Evolutionary conservation across 345 rosid species (phyloP).

Genomic region (Eucalyptus brandiana): DNA sequence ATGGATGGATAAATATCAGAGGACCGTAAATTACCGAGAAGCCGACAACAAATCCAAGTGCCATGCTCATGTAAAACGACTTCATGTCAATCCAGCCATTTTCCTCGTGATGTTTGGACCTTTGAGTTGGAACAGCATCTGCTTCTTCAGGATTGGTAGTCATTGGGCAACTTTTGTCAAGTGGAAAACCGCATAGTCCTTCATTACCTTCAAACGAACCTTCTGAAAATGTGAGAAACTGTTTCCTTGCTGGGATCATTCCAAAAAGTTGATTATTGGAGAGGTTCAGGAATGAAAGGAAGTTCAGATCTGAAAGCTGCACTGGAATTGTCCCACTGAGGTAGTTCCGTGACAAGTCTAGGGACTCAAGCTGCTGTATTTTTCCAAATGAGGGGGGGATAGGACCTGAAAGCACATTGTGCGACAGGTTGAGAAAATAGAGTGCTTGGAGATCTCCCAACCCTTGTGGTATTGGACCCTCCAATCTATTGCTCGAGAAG

Average conservation of each 20-base stretch:
- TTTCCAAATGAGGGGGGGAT: constrained; percentile 8
- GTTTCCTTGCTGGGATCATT: constrained; percentile 10
- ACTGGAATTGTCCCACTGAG: constrained; percentile 16
- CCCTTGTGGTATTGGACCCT: constrained; percentile 16
- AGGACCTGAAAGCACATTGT: constrained; percentile 14
- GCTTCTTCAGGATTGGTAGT: background rate
- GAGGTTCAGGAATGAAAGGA: constrained; percentile 17
- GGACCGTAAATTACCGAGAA: background rate
- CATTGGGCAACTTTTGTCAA: background rate
- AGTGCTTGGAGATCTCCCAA: constrained; percentile 6
- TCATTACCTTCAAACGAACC: constrained; percentile 11
- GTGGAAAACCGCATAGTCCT: constrained; percentile 20
- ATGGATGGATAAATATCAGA: background rate
- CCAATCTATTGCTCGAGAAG: constrained; percentile 15
- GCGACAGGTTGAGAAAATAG: background rate
- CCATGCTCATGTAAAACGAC: too few species aligned
- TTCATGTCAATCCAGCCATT: too few species aligned
- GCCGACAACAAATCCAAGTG: background rate
- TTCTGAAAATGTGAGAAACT: constrained; percentile 8
- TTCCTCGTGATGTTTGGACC: too few species aligned
- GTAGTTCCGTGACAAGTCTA: constrained; percentile 11
- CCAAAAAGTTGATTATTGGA: constrained; percentile 22
- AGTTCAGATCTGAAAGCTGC: constrained; percentile 4
- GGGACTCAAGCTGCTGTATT: constrained; percentile 4
- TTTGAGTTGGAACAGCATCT: too few species aligned